Conservation (phyloP, 345 rosid genomes). For the Anastatica hierochuntica region DNA sequence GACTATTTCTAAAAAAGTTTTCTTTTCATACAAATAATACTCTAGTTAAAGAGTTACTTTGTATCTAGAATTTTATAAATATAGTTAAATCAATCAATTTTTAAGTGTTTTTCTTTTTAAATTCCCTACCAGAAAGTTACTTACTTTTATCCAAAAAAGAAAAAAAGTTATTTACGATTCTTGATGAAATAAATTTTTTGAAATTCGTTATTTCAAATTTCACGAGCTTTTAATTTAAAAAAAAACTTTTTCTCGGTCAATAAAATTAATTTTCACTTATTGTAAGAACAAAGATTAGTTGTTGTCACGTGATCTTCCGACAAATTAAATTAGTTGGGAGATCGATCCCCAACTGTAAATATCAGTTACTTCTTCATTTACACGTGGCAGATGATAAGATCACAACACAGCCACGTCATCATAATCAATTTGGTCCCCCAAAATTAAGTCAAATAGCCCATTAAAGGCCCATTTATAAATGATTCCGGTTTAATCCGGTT, state of each 20-base stretch:
- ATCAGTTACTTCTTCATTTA: not conserved
- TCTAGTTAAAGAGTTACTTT: too few species aligned
- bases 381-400: slow-evolving; percentile 11
- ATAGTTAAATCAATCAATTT: too few species aligned
- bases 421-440: not conserved
- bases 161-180: too few species aligned
- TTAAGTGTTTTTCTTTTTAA: too few species aligned
- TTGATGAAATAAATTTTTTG: not conserved
- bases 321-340: slow-evolving; percentile 21
- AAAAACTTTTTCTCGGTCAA: not conserved
- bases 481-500: slow-evolving; percentile 1
- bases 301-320: slow-evolving; percentile 27
- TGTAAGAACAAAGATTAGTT: slow-evolving; percentile 11
- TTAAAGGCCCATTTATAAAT: not conserved
- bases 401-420: slow-evolving; percentile 9
- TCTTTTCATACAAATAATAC: too few species aligned
- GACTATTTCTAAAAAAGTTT: too few species aligned
- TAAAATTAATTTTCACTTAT: slow-evolving; percentile 1
- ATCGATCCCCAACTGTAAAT: not conserved
- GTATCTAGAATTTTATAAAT: too few species aligned
- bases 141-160: too few species aligned
- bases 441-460: not conserved
- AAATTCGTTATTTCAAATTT: not conserved
- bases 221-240: not conserved
- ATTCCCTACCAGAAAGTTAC: too few species aligned